Conservation (phyloP, 306 rosid genomes). For the Dryas drummondii region DNA sequence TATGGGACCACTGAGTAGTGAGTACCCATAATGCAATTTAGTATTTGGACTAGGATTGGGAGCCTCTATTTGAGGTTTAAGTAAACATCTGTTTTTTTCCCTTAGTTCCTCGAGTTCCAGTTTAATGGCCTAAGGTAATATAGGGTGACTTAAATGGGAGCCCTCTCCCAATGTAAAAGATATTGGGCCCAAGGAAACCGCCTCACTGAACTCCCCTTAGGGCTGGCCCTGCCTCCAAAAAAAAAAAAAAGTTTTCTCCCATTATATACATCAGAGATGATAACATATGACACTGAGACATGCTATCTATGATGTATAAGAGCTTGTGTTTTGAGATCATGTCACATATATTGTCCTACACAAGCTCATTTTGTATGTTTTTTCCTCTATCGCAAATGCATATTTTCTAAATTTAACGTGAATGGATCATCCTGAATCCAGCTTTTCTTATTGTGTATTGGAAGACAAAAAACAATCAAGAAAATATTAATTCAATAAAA, state of each 20-base stretch:
- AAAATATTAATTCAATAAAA: constrained; percentile 1
- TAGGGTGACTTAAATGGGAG: neutral
- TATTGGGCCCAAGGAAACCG: too few relatives aligned
- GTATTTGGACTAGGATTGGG: neutral
- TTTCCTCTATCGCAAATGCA: neutral
- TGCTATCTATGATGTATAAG: neutral
- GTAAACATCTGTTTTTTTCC: neutral
- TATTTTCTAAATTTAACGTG: neutral
- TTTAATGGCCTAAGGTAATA: neutral
- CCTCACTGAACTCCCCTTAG: neutral
- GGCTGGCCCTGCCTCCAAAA: neutral
- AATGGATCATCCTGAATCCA: neutral
- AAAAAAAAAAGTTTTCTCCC: too few relatives aligned
- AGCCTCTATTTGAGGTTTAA: neutral
- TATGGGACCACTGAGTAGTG: neutral
- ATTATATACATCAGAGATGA: neutral
- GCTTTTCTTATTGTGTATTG: neutral
- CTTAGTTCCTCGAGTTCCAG: neutral
- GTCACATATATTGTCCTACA: constrained; percentile 5
- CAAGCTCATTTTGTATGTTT: neutral
- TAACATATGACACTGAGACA: neutral
- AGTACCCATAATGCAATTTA: too few relatives aligned
- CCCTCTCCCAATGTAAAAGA: neutral
- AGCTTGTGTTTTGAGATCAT: neutral
- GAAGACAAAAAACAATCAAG: neutral